Conservation (phyloP, 2,329 filamentous ascomycete species). For the Calonectria honghensis region DNA sequence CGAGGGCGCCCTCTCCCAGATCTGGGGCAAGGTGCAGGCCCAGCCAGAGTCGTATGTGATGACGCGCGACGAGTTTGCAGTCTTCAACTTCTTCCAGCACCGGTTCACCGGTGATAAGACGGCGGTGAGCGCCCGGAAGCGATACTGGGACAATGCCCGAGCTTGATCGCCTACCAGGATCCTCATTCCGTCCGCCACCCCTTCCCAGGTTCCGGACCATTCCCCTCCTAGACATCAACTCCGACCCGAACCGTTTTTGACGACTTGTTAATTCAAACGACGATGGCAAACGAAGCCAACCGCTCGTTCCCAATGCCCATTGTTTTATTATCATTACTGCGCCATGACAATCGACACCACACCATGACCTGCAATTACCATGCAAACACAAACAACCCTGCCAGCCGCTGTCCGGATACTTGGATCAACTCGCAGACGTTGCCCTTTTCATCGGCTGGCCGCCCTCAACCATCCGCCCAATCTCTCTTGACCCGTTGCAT, state of each 20-base stretch:
- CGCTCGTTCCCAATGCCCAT: slow-evolving; percentile 26
- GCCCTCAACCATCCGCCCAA: background rate
- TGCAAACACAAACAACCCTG: slow-evolving; percentile 16
- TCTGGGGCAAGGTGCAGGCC: slow-evolving; percentile 81
- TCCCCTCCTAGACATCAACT: slow-evolving; percentile 37
- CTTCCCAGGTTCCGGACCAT: slow-evolving; percentile 33
- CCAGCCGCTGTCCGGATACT: slow-evolving; percentile 4
- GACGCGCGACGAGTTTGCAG: slow-evolving; percentile 84
- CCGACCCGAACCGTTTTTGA: slow-evolving; percentile 36
- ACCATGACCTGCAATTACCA: slow-evolving; percentile 22
- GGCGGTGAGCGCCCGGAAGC: slow-evolving; percentile 68
- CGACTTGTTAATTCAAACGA: slow-evolving; percentile 28
- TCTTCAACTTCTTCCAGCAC: slow-evolving; percentile 89
- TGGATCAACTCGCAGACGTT: slow-evolving; percentile 19
- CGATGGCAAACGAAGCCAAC: slow-evolving; percentile 30
- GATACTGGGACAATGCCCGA: slow-evolving; percentile 71
- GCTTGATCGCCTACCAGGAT: slow-evolving; percentile 56
- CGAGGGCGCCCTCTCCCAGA: slow-evolving; percentile 76
- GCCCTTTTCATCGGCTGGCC: slow-evolving; percentile 6
- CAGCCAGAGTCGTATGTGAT: slow-evolving; percentile 83
- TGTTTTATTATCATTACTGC: slow-evolving; percentile 35
- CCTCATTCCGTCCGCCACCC: slow-evolving; percentile 37
- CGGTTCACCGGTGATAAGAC: slow-evolving; percentile 74
- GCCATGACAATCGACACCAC: slow-evolving; percentile 33
- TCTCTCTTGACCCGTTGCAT: slow-evolving; percentile 16